phyloP scores from a whole-genome alignment of 345 rosid species.

The Acer yangbiense region DNA sequence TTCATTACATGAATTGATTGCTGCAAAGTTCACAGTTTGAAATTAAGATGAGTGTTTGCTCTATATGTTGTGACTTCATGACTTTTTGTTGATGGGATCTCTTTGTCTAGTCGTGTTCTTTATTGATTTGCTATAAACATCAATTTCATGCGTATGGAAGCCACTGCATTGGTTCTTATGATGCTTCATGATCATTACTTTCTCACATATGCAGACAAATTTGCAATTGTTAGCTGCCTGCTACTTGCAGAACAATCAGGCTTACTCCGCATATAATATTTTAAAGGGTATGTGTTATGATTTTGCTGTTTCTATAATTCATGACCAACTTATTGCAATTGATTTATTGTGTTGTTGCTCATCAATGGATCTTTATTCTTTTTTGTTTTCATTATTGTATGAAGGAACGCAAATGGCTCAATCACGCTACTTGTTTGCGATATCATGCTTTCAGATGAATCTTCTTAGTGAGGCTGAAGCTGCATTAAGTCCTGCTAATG shows the following conservation, averaged over 20 bases:
- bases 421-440: constrained; percentile 96
- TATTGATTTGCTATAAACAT: not conserved
- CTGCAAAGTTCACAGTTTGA: not conserved
- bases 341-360: constrained; percentile 14
- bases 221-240: constrained; percentile 82
- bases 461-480: constrained; percentile 94
- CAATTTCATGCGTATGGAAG: not conserved
- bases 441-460: constrained; percentile 96
- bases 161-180: not conserved
- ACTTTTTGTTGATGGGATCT: not conserved
- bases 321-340: not conserved
- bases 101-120: not conserved
- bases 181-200: not conserved
- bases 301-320: not conserved
- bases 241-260: constrained; percentile 90
- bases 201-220: constrained; percentile 56
- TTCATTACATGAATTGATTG: not conserved
- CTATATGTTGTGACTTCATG: not conserved
- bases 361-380: constrained; percentile 18
- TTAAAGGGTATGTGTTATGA: constrained; percentile 60
- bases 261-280: constrained; percentile 85
- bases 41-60: not conserved
- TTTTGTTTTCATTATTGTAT: constrained; percentile 25
- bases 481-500: constrained; percentile 79
- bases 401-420: constrained; percentile 92